phyloP scores from a whole-genome alignment of 768 basidiomycete genomes.

The Pleurotus platypus region DNA sequence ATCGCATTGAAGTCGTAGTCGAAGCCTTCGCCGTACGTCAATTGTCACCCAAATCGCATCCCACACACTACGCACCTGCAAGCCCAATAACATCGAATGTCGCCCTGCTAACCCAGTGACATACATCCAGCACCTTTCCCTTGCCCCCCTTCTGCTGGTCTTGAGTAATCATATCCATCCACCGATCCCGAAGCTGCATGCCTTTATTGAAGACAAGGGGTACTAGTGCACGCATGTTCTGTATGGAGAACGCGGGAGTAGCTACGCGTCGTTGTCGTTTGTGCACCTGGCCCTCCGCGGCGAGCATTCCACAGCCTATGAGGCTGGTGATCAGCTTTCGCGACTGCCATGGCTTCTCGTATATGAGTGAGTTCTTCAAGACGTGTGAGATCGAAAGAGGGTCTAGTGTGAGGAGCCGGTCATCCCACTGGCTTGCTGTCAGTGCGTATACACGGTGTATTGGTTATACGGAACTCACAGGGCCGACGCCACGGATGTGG shows the following conservation, averaged over 20 bases:
- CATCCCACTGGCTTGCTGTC: constrained; percentile 55
- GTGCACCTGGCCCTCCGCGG: constrained; percentile 75
- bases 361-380: constrained; percentile 65
- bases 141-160: constrained; percentile 22
- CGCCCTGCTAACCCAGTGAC: constrained; percentile 75
- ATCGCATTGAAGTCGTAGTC: constrained; percentile 87
- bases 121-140: constrained; percentile 60
- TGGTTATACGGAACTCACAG: constrained; percentile 46
- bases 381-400: constrained; percentile 72
- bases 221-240: constrained; percentile 67
- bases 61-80: constrained; percentile 50
- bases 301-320: constrained; percentile 81
- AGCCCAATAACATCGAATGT: constrained; percentile 91
- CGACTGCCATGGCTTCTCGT: constrained; percentile 84
- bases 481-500: constrained; percentile 62
- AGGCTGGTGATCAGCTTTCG: constrained; percentile 69
- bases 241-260: constrained; percentile 76
- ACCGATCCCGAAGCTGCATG: constrained; percentile 54
- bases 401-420: constrained; percentile 78
- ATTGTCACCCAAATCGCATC: no score
- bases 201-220: constrained; percentile 74
- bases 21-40: constrained; percentile 49
- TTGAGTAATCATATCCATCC: constrained; percentile 43
- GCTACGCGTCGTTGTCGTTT: constrained; percentile 77
- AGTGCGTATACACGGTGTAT: not conserved